These are phyloP conservation scores for Candida krabiensis DNA, from an alignment of 805 yeast species.

Conservation along the genomic window DNA sequence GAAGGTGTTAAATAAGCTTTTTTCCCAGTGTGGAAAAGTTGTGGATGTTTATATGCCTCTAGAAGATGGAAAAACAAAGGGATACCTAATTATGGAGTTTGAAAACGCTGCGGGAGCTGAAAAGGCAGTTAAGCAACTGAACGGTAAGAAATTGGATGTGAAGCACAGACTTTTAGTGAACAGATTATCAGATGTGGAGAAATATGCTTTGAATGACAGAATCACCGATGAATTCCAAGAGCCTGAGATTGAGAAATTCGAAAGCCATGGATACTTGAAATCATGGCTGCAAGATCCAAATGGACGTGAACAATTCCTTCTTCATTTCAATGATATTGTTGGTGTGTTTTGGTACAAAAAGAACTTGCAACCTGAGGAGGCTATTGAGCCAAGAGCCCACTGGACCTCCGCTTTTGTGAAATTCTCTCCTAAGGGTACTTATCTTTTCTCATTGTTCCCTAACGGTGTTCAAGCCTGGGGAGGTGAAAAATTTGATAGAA, in stretches of 20 bases:
- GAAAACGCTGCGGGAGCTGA: constrained; percentile 65
- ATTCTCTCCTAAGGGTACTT: constrained; percentile 93
- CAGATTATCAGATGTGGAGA: constrained; percentile 79
- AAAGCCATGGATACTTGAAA: constrained; percentile 76
- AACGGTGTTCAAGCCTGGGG: constrained; percentile 98
- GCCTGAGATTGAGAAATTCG: constrained; percentile 72
- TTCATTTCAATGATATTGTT: constrained; percentile 77
- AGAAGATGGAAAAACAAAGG: constrained; percentile 77
- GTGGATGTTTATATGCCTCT: constrained; percentile 82
- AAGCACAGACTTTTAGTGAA: constrained; percentile 88
- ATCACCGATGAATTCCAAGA: constrained; percentile 62
- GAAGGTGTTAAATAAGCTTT: constrained; percentile 81
- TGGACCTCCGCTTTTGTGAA: constrained; percentile 88
- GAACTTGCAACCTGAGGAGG: constrained; percentile 70
- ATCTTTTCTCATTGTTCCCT: constrained; percentile 81
- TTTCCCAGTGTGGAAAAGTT: constrained; percentile 76
- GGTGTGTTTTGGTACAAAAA: constrained; percentile 84
- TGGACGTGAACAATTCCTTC: constrained; percentile 86
- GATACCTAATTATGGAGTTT: constrained; percentile 83
- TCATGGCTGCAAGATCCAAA: constrained; percentile 88
- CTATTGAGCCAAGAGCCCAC: constrained; percentile 72
- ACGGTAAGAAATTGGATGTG: constrained; percentile 89
- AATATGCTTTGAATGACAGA: constrained; percentile 64
- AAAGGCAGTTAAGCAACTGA: constrained; percentile 74
- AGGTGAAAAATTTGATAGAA: constrained; percentile 72